phyloP scores from a whole-genome alignment of 73 alveolate genomes.

The Uronychia setigera region DNA sequence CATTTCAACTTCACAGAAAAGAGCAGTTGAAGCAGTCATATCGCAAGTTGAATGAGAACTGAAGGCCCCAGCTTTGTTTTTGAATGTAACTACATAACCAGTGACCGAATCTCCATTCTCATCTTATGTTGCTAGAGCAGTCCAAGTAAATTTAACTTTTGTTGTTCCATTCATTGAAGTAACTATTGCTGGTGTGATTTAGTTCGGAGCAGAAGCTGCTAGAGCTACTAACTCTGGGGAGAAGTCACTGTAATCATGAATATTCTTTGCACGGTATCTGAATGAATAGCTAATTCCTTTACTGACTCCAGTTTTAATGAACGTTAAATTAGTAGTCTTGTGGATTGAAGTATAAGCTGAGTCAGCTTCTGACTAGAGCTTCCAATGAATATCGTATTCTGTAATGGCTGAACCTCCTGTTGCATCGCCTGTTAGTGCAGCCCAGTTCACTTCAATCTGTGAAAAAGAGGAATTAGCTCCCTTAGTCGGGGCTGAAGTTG shows the following conservation, averaged over 20 bases:
- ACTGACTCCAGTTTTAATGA: slow-evolving; percentile 18
- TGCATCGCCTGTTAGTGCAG: slow-evolving; percentile 8
- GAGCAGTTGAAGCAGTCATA: background rate
- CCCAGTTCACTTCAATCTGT: slow-evolving; percentile 37
- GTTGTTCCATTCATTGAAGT: background rate
- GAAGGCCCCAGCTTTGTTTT: background rate
- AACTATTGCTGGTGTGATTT: background rate
- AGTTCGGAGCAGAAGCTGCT: background rate
- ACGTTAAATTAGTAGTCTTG: background rate
- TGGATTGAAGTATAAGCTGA: background rate
- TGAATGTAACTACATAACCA: background rate
- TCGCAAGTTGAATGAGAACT: background rate
- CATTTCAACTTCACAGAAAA: slow-evolving; percentile 36
- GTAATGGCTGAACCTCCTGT: slow-evolving; percentile 27
- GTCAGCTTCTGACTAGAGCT: background rate
- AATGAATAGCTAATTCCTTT: slow-evolving; percentile 45
- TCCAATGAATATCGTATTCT: slow-evolving; percentile 14
- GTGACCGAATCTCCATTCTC: slow-evolving; percentile 12
- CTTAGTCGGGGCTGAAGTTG: slow-evolving; percentile 48
- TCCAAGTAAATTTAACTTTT: background rate
- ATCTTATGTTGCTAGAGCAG: background rate
- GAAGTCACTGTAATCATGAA: background rate
- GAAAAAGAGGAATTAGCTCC: slow-evolving; percentile 33
- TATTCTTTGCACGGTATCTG: slow-evolving; percentile 33
- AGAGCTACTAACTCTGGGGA: background rate